These are phyloP conservation scores for Fragilariopsis cylindrus DNA, from an alignment of 108 stramenopile genomes.

Conservation along the genomic window DNA sequence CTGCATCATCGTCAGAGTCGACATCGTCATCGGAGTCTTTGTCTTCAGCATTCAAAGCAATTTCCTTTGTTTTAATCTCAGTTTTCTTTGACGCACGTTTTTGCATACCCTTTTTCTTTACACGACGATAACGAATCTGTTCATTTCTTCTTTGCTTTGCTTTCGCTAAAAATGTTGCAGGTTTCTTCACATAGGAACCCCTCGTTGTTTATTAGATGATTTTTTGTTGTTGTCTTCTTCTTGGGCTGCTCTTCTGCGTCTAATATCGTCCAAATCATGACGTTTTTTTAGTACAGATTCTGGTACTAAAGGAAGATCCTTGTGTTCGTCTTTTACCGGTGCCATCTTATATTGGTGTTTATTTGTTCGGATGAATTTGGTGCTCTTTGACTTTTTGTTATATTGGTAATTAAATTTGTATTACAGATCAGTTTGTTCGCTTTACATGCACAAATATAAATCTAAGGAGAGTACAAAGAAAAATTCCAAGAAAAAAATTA, in stretches of 20 bases:
- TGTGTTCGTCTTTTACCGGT: constrained; percentile 27
- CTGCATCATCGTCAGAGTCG: too few relatives aligned
- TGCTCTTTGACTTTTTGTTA: constrained; percentile 7
- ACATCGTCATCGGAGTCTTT: background rate
- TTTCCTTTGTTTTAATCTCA: constrained; percentile 52
- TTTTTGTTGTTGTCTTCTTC: constrained; percentile 28
- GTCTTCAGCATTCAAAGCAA: constrained; percentile 37
- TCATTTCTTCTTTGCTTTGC: constrained; percentile 56
- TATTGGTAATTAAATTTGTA: background rate
- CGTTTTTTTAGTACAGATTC: constrained; percentile 80
- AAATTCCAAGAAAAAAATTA: too few relatives aligned
- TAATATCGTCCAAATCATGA: constrained; percentile 82
- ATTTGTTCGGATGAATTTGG: background rate
- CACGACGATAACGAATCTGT: constrained; percentile 64
- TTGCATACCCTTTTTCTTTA: constrained; percentile 85
- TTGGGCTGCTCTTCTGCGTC: constrained; percentile 46
- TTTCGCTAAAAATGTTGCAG: constrained; percentile 64
- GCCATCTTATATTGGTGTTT: constrained; percentile 6
- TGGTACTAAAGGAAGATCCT: constrained; percentile 73
- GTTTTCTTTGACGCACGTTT: constrained; percentile 71
- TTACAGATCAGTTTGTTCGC: background rate
- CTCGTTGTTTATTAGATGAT: constrained; percentile 14
- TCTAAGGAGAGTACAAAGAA: too few relatives aligned
- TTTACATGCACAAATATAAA: too few relatives aligned
- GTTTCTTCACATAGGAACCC: constrained; percentile 58